Base-by-base conservation (phyloP, 805 yeast genomes). In the Candida cerambycidarum region DNA sequence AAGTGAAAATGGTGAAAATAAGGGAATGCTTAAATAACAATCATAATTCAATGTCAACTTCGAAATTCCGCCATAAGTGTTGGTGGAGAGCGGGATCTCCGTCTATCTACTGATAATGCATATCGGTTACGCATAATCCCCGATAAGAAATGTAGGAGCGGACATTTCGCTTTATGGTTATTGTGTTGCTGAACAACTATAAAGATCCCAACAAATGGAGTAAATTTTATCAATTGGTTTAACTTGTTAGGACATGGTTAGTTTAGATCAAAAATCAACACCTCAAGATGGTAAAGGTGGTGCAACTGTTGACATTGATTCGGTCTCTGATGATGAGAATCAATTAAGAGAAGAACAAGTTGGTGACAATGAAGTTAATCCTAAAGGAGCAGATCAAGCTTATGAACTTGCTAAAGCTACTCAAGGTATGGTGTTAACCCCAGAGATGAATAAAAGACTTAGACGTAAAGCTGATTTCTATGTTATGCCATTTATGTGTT, bases 301-400 rank as follows among this genome's bases (percentile, higher is more conserved):
- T 5, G 25, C 38, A 4, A 38, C 18, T 11, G 44, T 44, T 24
- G 47, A 44, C 13, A 30, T 38, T 15, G 35, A 35, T 16, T 16
- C 18, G 4, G 32, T 35, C 25, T 24, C 28, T 12, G 39, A 25
- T 3, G 39, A 25, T 10, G 35, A 32, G 12, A 32, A 32, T 18
- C 3, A 21, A 6, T 6, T 21, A 6, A 8, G 23, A n/a, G n/a
- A n/a, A n/a, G n/a, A n/a, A n/a, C n/a, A n/a, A n/a, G n/a, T 13
- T 17, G 25, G 13, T 18, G 35, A 12, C 16, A 14, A 7, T 32
- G 15, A 4, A 17, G 23, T 4, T 17, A 5, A n/a, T 13, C 30
- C 21, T 10, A 58, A 56, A 3, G 65, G 64, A 48, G 71, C 59
- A 9, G 76, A 71, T 50, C 60, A 54, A 21, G 75, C 71, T 23